Evolutionary conservation across 2,329 filamentous ascomycete species (phyloP), one percentile per base, ranked within the genome.

Genomic region (Juglanconis sp.): DNA sequence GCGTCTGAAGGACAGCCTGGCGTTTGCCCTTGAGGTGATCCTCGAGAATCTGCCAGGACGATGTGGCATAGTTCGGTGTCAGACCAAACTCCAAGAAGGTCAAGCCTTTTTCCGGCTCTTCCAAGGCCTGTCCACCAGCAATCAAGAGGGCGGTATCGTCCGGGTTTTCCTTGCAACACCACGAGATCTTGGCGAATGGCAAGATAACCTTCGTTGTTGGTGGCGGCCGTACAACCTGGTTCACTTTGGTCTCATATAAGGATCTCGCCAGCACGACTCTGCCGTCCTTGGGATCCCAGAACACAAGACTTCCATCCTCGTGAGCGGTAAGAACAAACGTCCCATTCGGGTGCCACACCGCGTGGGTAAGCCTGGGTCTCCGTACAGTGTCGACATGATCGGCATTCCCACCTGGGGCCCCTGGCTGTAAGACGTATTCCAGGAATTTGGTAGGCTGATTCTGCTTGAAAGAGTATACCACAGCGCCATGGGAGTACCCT

Each of bases 381-480:
- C 93, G 86, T 61, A 83, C 72, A 13, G 82, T 81, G 59, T 87
- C 85, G 40, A 86, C 75, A 6, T 82, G 81, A 44, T 82, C 75
- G 34, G 87, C 84, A 69, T 92, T 90, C 76, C 92, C 84, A n/a
- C 94, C 94, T 0, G 91, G 90, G 4, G 94, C 93, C 15, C 93
- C 92, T 10, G 84, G 80, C 0, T 92, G 91, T 3, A 98, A 74
- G 60, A 89, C 82, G 73, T 98, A 98, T 65, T 93, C 83, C 68
- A 96, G 92, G 74, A 87, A 96, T 64, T 90, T 88, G 51, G 87
- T 78, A 0, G 91, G 81, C 61, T 87, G 83, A 69, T 92, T 93
- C 72, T 96, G 90, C 77, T 99, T 98, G 80, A 99, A 96, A 3
- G 92, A 96, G 75, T 96, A 99, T 62, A 95, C 84, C 51, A 91